Percentiles rank a stretch among this genome's conserved stretches.
phyloP scores from a whole-genome alignment of 108 stramenopile species.

The Skeletonema marinoi region DNA sequence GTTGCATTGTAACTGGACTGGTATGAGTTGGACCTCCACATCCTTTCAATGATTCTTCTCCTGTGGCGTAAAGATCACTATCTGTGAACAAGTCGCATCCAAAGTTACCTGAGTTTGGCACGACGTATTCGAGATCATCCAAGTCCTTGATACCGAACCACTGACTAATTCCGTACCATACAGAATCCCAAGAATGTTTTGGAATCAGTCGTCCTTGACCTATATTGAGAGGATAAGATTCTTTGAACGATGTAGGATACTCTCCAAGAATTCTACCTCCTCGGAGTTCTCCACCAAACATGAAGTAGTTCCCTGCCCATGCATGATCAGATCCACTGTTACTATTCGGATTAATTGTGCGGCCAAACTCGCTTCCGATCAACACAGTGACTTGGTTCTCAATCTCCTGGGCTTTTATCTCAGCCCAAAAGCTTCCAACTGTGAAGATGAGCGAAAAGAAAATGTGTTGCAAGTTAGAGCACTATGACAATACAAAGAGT shows the following conservation, averaged over 20 bases:
- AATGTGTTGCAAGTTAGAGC: background rate
- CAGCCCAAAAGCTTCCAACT: slow-evolving; percentile 47
- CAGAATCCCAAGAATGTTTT: slow-evolving; percentile 65
- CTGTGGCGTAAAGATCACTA: slow-evolving; percentile 16
- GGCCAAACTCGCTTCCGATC: slow-evolving; percentile 63
- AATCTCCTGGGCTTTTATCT: slow-evolving; percentile 54
- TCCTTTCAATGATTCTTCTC: slow-evolving; percentile 13
- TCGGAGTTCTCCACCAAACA: slow-evolving; percentile 46
- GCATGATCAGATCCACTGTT: slow-evolving; percentile 70
- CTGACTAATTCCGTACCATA: slow-evolving; percentile 50
- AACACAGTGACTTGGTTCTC: slow-evolving; percentile 45
- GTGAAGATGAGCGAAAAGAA: slow-evolving; percentile 30
- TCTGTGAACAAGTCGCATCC: slow-evolving; percentile 37
- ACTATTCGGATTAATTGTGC: slow-evolving; percentile 64
- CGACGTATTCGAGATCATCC: slow-evolving; percentile 27
- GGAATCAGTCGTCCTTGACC: slow-evolving; percentile 67
- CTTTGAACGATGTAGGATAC: slow-evolving; percentile 34
- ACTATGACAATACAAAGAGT: no score
- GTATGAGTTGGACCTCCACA: slow-evolving; percentile 10
- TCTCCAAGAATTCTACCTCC: slow-evolving; percentile 50
- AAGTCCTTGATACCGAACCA: slow-evolving; percentile 35
- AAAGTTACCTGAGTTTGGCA: slow-evolving; percentile 25
- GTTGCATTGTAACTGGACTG: slow-evolving; percentile 5
- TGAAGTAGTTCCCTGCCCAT: slow-evolving; percentile 63
- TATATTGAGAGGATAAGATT: slow-evolving; percentile 13